Evolutionary conservation across 441 rosid genomes (phyloP), one percentile per base, ranked within the genome.

Genomic region (Daphne laureola): DNA sequence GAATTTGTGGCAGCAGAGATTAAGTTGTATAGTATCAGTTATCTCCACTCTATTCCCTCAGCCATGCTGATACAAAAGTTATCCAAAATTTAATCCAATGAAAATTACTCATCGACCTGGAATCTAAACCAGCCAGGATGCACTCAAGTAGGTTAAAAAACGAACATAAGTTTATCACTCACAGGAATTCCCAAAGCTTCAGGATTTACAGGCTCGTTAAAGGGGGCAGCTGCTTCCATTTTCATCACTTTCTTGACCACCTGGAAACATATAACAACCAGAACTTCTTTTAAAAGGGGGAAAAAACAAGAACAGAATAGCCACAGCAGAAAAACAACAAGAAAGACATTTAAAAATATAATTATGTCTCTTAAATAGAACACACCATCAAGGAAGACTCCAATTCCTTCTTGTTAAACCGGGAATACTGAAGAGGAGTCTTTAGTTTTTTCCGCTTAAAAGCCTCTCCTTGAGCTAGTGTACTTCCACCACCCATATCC

Each of bases 121-220:
- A 31, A 31, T 31, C 36, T 5, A 31, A 31, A 31, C 8, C 36
- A 31, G 36, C 6, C 8, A 31, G 36, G 36, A 31, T 31, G 36
- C 36, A 31, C 36, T 31, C 36, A 31, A 31, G 36, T 4, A 31
- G 4, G 36, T 8, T 31, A 5, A 31, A 2, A 31, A 4, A 31
- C 5, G 4, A 31, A 31, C 36, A 4, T 27, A 31, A 31, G 8
- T 5, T n/a, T 26, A 40, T 54, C 51, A 73, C 95, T 87, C 78
- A 94, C 99, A 53, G 99, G 99, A 71, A 94, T 90, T 63, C 95
- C 97, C 57, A 94, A 74, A 76, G 97, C 96, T 74, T 83, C 87
- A 40, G 97, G 95, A 64, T 92, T 78, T 67, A 89, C 98, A 35
- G 98, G 98, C 63, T 52, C 76, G 63, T 86, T 92, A 67, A 89